Conservation (phyloP, 2,329 filamentous ascomycete genomes). For the Colletotrichum graminicola region DNA sequence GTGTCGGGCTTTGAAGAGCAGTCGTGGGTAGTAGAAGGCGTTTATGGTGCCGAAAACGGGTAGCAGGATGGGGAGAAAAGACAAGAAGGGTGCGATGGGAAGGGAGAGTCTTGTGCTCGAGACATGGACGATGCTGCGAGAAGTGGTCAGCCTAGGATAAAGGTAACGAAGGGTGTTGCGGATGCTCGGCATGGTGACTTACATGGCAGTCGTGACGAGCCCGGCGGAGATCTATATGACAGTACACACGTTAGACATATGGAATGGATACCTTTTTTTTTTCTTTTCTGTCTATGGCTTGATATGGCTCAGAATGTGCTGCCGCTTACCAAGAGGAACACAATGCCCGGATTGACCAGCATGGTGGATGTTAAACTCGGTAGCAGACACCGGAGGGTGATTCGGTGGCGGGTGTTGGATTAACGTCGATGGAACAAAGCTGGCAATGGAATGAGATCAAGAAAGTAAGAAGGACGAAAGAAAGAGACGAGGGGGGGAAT, state of each 20-base stretch:
- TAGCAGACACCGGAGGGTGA: neutral
- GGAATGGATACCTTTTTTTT: neutral
- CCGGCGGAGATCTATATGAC: slow-evolving; percentile 48
- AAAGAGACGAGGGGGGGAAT: neutral
- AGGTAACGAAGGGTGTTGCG: neutral
- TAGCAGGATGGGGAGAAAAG: slow-evolving; percentile 55
- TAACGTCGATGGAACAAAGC: neutral
- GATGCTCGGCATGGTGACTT: slow-evolving; percentile 15
- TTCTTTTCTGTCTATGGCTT: no score
- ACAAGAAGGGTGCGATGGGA: slow-evolving; percentile 52
- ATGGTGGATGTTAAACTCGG: slow-evolving; percentile 21
- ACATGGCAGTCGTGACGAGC: slow-evolving; percentile 52
- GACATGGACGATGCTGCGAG: slow-evolving; percentile 55
- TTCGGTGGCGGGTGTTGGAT: neutral
- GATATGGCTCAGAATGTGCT: neutral
- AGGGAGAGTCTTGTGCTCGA: slow-evolving; percentile 55
- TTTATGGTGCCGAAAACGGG: slow-evolving; percentile 56
- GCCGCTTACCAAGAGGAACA: slow-evolving; percentile 50
- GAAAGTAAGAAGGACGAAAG: neutral
- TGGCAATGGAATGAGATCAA: neutral
- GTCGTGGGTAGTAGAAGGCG: slow-evolving; percentile 51
- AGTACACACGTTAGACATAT: neutral
- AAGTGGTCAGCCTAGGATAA: neutral
- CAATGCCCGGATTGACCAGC: slow-evolving; percentile 48
- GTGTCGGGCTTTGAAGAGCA: slow-evolving; percentile 46